Base-by-base conservation (phyloP, 306 rosid species). In the Nissolia schottii region DNA sequence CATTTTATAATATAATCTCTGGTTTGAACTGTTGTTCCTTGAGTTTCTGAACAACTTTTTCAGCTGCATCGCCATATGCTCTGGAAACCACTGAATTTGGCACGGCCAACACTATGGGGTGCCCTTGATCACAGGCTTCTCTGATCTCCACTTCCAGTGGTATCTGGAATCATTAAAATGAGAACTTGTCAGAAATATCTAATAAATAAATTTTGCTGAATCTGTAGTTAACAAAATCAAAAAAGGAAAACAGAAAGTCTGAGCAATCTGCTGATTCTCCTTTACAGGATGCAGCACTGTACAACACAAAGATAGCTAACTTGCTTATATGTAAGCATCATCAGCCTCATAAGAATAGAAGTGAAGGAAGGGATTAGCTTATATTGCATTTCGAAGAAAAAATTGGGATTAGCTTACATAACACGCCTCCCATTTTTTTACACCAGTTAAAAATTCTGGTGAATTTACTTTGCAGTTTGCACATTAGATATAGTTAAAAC, bases 81-180 rank as follows among this genome's bases (percentile, higher is more conserved):
- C 76, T 81, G 12, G 99, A n/a, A n/a, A n/a, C n/a, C n/a, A n/a
- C n/a, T n/a, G n/a, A n/a, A n/a, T n/a, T n/a, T n/a, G n/a, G n/a
- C n/a, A n/a, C n/a, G n/a, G n/a, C n/a, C n/a, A n/a, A n/a, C n/a
- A n/a, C n/a, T n/a, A n/a, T n/a, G n/a, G n/a, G n/a, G n/a, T n/a
- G n/a, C n/a, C n/a, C n/a, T n/a, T n/a, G n/a, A 80, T 94, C 96
- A 59, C 95, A 77, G 70, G 95, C 86, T 82, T 86, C 86, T 76
- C 97, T 83, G 79, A 87, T 81, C 64, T 77, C 77, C 58, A 82
- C 79, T 84, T 85, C 97, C 34, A 91, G 77, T 28, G 99, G 96
- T 80, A 94, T 88, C 96, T 93, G 80, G 53, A 77, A 75, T 70
- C 24, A 27, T 35, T 53, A 6, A 45, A 72, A 71, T 64, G 29